These are phyloP conservation scores for Gentiana dahurica DNA, from an alignment of 257 asterid genomes.

Conservation along the genomic window DNA sequence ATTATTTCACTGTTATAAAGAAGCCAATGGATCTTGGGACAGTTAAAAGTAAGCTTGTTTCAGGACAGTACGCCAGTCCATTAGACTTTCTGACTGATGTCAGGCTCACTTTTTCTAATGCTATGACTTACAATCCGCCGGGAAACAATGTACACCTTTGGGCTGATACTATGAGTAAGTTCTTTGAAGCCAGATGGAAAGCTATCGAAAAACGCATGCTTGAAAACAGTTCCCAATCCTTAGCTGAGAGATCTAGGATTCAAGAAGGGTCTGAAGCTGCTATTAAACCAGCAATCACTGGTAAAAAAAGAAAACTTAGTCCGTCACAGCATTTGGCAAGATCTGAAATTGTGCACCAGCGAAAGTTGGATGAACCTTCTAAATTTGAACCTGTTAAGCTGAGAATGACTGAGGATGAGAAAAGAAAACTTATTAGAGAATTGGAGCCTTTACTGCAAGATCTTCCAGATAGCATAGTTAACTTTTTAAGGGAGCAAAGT, in stretches of 20 bases:
- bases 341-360: constrained; percentile 13
- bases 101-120: constrained; percentile 70
- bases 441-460: constrained; percentile 45
- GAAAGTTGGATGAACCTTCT: neutral
- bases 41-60: constrained; percentile 46
- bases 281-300: constrained; percentile 24
- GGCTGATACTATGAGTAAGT: constrained; percentile 50
- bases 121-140: constrained; percentile 77
- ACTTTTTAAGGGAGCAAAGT: constrained; percentile 49
- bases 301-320: constrained; percentile 55
- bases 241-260: constrained; percentile 27
- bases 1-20: constrained; percentile 64
- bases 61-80: constrained; percentile 45
- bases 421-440: constrained; percentile 38
- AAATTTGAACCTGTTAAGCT: constrained; percentile 31
- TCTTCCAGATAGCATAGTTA: constrained; percentile 46
- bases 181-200: constrained; percentile 71
- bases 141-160: constrained; percentile 48
- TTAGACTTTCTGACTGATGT: constrained; percentile 71
- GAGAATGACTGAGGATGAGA: constrained; percentile 62
- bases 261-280: constrained; percentile 28
- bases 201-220: constrained; percentile 44
- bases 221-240: constrained; percentile 12
- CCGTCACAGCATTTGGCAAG: constrained; percentile 30
- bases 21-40: constrained; percentile 94